Conservation (phyloP, 805 yeast species). For the Cyberlindnera mississippiensis region DNA sequence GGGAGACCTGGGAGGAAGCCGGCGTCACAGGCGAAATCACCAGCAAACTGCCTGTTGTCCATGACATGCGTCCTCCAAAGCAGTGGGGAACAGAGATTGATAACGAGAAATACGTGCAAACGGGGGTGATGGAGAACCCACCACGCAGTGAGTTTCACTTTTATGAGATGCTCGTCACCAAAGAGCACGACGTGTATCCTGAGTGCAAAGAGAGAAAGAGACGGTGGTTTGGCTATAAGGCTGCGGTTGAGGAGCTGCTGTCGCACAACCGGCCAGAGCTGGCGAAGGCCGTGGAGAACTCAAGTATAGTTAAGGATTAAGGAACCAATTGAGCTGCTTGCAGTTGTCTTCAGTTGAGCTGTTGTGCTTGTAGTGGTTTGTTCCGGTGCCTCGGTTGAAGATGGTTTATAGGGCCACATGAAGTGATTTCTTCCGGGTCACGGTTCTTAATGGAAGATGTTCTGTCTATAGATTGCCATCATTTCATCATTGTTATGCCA, state of each 20-base stretch:
- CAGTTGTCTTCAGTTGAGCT: no score
- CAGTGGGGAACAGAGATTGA: conserved; percentile 33
- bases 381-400: no score
- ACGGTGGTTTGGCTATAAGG: conserved; percentile 69
- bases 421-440: no score
- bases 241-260: conserved; percentile 58
- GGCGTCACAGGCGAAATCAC: conserved; percentile 73
- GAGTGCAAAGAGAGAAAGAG: conserved; percentile 61
- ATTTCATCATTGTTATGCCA: no score
- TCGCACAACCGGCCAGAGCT: conserved; percentile 64
- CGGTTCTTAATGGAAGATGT: no score
- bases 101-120: conserved; percentile 20
- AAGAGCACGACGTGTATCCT: conserved; percentile 68
- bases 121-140: conserved; percentile 35
- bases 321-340: no score
- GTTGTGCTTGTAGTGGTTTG: no score
- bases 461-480: no score
- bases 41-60: conserved; percentile 56
- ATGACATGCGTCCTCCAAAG: conserved; percentile 53
- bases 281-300: conserved; percentile 55
- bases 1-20: conserved; percentile 99
- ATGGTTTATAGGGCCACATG: no score
- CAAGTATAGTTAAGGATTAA: conserved; percentile 36
- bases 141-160: conserved; percentile 89
- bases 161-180: conserved; percentile 65